Evolutionary conservation across 2,329 filamentous ascomycete species (phyloP).

Genomic region (Clonostachys byssicola): DNA sequence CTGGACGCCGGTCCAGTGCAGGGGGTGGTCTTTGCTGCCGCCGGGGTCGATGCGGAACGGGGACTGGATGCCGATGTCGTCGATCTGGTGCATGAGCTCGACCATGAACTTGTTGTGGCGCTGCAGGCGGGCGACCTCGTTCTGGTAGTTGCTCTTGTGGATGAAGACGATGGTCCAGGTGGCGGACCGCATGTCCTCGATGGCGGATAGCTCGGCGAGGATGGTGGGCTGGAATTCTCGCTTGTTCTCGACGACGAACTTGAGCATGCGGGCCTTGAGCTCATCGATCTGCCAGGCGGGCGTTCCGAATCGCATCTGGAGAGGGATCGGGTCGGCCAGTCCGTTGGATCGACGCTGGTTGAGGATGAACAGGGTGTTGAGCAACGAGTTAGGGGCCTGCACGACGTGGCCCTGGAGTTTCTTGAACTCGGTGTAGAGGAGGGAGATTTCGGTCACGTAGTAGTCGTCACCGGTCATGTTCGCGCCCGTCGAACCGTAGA

Average conservation of each 20-base stretch:
- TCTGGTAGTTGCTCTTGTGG: slow-evolving; percentile 96
- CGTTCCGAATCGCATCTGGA: slow-evolving; percentile 86
- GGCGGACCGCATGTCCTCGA: slow-evolving; percentile 80
- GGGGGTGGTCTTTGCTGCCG: slow-evolving; percentile 63
- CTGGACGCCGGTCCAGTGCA: slow-evolving; percentile 42
- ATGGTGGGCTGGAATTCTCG: slow-evolving; percentile 86
- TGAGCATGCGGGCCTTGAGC: slow-evolving; percentile 74
- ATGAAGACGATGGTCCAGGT: slow-evolving; percentile 93
- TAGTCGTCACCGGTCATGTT: slow-evolving; percentile 81
- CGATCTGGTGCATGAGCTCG: slow-evolving; percentile 82
- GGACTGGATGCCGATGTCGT: slow-evolving; percentile 79
- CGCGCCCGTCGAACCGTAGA: slow-evolving; percentile 88
- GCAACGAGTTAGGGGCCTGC: slow-evolving; percentile 88
- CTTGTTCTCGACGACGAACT: slow-evolving; percentile 81
- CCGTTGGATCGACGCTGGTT: slow-evolving; percentile 90
- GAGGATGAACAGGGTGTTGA: slow-evolving; percentile 91
- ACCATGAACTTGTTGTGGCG: slow-evolving; percentile 93
- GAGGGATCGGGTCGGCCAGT: slow-evolving; percentile 78
- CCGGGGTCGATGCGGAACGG: slow-evolving; percentile 60
- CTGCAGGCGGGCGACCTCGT: slow-evolving; percentile 83
- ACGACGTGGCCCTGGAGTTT: slow-evolving; percentile 98
- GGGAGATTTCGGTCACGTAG: slow-evolving; percentile 89
- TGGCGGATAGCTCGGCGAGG: slow-evolving; percentile 75
- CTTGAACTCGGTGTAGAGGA: slow-evolving; percentile 96
- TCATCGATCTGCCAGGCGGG: slow-evolving; percentile 77